These are phyloP conservation scores for Aureobasidium subglaciale DNA, from an alignment of 2,329 filamentous ascomycete species.

Conservation along the genomic window DNA sequence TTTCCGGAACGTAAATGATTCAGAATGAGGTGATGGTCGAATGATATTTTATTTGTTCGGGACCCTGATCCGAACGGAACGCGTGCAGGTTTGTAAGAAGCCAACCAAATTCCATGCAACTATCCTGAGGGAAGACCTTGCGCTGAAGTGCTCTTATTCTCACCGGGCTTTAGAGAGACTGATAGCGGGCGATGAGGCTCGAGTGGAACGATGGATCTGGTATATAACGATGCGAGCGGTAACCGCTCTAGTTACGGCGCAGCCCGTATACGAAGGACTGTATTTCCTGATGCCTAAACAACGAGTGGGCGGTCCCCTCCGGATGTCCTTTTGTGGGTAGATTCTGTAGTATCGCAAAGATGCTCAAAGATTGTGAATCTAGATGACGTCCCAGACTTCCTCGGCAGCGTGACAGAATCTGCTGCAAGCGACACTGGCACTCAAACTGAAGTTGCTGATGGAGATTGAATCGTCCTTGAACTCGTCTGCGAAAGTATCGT, in stretches of 20 bases:
- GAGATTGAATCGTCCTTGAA: slow-evolving; percentile 96
- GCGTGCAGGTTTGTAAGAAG: neutral
- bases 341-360: neutral
- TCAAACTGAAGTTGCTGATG: slow-evolving; percentile 97
- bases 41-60: neutral
- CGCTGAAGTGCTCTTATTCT: neutral
- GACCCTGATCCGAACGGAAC: neutral
- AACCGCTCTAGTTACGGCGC: too few relatives aligned
- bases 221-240: too few relatives aligned
- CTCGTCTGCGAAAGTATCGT: slow-evolving; percentile 88
- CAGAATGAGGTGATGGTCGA: neutral
- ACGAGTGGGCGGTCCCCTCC: neutral
- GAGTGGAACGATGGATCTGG: neutral
- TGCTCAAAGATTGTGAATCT: slow-evolving; percentile 32
- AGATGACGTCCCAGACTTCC: slow-evolving; percentile 91
- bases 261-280: too few relatives aligned
- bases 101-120: neutral
- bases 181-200: neutral
- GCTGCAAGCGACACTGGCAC: slow-evolving; percentile 96
- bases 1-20: too few relatives aligned
- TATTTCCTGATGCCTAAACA: too few relatives aligned
- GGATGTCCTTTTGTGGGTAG: neutral
- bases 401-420: slow-evolving; percentile 99
- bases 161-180: neutral
- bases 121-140: neutral